Percentiles rank a stretch among this genome's conserved stretches.
These are phyloP conservation scores for Neophaeococcomyces mojaviensis DNA, from an alignment of 2,329 filamentous ascomycete genomes.

Conservation along the genomic window DNA sequence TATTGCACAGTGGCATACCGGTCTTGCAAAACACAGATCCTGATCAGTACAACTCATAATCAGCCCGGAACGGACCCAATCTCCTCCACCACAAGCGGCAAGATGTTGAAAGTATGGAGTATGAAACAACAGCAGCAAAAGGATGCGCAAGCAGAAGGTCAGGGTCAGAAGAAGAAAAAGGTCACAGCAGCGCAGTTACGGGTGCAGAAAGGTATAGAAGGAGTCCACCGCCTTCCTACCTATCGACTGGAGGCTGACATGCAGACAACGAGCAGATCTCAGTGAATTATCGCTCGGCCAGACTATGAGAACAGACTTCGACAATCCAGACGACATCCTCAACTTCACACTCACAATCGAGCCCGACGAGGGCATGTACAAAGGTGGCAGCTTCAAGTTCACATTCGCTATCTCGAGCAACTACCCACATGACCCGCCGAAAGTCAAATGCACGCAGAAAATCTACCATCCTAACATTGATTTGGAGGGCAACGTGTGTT, in stretches of 20 bases:
- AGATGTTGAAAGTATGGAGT: conserved; percentile 99
- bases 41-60: no score
- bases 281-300: conserved; percentile 44
- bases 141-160: conserved; percentile 83
- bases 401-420: conserved; percentile 87
- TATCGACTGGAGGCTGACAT: background rate
- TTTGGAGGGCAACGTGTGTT: conserved; percentile 90
- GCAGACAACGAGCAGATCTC: conserved; percentile 30
- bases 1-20: no score
- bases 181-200: conserved; percentile 92
- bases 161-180: conserved; percentile 91
- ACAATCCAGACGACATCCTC: conserved; percentile 51
- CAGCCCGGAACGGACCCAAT: no score
- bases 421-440: conserved; percentile 95
- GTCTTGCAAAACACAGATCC: no score
- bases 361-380: conserved; percentile 64
- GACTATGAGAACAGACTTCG: conserved; percentile 53
- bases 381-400: conserved; percentile 79
- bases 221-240: background rate
- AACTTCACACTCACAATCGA: conserved; percentile 45
- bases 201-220: conserved; percentile 75
- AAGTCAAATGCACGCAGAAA: conserved; percentile 94
- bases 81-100: no score
- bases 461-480: conserved; percentile 99
- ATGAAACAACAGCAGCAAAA: conserved; percentile 94